phyloP scores from a whole-genome alignment of 345 rosid species.

The Eucalyptus cloeziana region DNA sequence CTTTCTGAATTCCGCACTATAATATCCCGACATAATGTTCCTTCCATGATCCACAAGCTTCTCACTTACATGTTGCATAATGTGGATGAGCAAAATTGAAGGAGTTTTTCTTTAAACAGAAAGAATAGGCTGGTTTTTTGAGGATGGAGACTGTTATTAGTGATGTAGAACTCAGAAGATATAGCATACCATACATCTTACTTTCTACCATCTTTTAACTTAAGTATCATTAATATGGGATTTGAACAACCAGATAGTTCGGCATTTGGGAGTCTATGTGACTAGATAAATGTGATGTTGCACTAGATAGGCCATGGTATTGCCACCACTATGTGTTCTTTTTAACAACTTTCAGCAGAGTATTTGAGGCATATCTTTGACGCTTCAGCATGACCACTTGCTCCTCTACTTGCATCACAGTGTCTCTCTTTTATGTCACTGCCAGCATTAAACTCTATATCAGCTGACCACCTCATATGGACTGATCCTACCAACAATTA shows the following conservation, averaged over 20 bases:
- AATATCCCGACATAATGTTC: neutral
- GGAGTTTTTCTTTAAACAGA: neutral
- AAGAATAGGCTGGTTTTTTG: neutral
- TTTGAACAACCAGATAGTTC: neutral
- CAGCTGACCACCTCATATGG: neutral
- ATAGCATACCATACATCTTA: neutral
- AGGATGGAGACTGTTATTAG: neutral
- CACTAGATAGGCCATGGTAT: neutral
- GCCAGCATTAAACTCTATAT: neutral
- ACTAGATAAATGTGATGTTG: neutral
- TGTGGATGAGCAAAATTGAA: neutral
- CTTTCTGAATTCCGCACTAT: neutral
- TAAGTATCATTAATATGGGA: neutral
- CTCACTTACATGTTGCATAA: neutral
- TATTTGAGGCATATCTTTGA: neutral
- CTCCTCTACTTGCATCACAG: neutral
- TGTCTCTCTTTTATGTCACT: neutral
- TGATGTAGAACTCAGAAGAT: neutral
- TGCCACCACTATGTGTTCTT: neutral
- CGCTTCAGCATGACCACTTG: neutral
- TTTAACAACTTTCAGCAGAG: neutral
- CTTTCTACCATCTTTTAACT: neutral
- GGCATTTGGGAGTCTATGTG: neutral
- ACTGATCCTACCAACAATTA: neutral
- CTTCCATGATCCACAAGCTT: neutral